Conservation (phyloP, 202 grass and related monocot genomes). For the Eragrostis tef region DNA sequence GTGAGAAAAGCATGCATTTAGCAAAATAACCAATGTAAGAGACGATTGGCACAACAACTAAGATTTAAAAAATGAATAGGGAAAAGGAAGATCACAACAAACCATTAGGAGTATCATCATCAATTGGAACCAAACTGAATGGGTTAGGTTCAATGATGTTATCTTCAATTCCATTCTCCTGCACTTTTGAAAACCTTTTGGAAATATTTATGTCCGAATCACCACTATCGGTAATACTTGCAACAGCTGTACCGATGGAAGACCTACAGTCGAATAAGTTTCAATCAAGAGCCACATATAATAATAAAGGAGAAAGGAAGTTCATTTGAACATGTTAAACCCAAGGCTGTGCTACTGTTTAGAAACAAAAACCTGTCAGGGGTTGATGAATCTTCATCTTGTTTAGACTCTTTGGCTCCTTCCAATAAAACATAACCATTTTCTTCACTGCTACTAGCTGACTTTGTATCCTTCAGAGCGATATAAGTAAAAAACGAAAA, state of each 20-base stretch:
- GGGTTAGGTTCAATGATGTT: slow-evolving; percentile 47
- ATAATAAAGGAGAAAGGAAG: slow-evolving; percentile 50
- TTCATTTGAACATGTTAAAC: slow-evolving; percentile 35
- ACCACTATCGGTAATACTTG: slow-evolving; percentile 18
- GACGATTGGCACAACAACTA: slow-evolving; percentile 39
- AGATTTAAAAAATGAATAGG: slow-evolving; percentile 37
- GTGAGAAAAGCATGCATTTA: slow-evolving; percentile 38
- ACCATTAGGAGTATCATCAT: slow-evolving; percentile 83
- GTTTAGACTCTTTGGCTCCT: slow-evolving; percentile 68
- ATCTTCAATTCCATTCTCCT: slow-evolving; percentile 56
- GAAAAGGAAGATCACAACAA: slow-evolving; percentile 37
- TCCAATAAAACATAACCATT: slow-evolving; percentile 57
- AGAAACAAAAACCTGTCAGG: slow-evolving; percentile 59
- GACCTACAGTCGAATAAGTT: slow-evolving; percentile 53
- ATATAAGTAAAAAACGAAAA: slow-evolving; percentile 36
- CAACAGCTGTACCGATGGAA: slow-evolving; percentile 50
- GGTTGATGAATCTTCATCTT: slow-evolving; percentile 61
- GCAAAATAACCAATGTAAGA: slow-evolving; percentile 47
- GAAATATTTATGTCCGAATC: slow-evolving; percentile 53
- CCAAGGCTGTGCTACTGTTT: slow-evolving; percentile 14
- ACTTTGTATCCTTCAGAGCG: slow-evolving; percentile 68
- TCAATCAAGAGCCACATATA: slow-evolving; percentile 54
- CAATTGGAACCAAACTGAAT: slow-evolving; percentile 56
- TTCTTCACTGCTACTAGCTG: slow-evolving; percentile 67
- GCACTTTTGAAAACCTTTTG: slow-evolving; percentile 54